Base-by-base conservation (phyloP, 140 eudicot genomes). In the Artemisia princeps region DNA sequence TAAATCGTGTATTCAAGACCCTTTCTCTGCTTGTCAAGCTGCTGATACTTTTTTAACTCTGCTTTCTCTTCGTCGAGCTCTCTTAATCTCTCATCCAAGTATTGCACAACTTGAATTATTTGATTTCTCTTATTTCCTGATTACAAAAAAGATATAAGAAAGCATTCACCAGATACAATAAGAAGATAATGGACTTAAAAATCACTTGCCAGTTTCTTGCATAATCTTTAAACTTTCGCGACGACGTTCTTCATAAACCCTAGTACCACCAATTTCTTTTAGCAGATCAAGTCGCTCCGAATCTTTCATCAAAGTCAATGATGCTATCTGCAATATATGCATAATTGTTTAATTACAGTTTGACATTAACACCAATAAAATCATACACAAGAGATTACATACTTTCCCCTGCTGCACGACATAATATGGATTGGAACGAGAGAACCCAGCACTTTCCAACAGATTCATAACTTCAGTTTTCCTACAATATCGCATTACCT, bases 191-290 rank as follows among this genome's bases (percentile, higher is more conserved):
- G 8, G 28, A 5, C 16, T 20, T 58, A 62, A 77, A 2, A 19
- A 23, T 61, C 62, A 78, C 96, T 81, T 82, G 70, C 99, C 96
- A 70, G 95, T 88, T 71, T 92, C 96, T 78, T 88, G 96, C 99
- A 92, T 92, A 49, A 92, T 88, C 79, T 92, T 92, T 78, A 92
- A 79, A 79, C 99, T 92, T 80, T 92, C 99, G 3, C 96, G 90
- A 0, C 99, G 90, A 46, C 96, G 76, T 74, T 92, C 96, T 69
- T 92, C 99, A 71, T 88, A 92, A 76, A 92, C 99, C 66, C 94
- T 85, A 58, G 99, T 94, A 48, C 99, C 99, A 23, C 99, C 99
- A 79, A 94, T 94, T 86, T 94, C 99, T 72, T 94, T 94, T 64
- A 94, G 83, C 75, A 94, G 77, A 75, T 94, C 95, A 65, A 94